These are phyloP conservation scores for Globisporangium cylindrosporum DNA, from an alignment of 352 stramenopile species.

Conservation along the genomic window DNA sequence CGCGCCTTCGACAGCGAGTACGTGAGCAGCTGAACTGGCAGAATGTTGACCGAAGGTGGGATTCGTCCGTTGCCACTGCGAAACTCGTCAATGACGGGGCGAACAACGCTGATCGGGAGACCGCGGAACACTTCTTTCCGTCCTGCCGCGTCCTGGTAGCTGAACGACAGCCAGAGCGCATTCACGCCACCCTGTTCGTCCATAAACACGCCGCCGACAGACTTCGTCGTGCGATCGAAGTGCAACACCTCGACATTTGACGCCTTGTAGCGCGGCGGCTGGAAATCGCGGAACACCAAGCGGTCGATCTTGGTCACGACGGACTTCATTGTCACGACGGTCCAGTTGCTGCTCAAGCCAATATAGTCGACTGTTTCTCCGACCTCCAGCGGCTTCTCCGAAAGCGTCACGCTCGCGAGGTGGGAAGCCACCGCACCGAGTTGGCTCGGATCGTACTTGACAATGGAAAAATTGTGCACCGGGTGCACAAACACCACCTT, in stretches of 20 bases:
- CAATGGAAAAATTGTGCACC: conserved; percentile 90
- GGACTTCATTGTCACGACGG: conserved; percentile 83
- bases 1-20: conserved; percentile 87
- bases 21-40: conserved; percentile 75
- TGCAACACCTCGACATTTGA: conserved; percentile 84
- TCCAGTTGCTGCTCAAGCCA: conserved; percentile 84
- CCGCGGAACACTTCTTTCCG: conserved; percentile 86
- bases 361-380: conserved; percentile 82
- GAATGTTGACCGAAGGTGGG: conserved; percentile 53
- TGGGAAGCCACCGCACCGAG: conserved; percentile 62
- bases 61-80: conserved; percentile 32
- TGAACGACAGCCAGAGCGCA: conserved; percentile 85
- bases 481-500: conserved; percentile 91
- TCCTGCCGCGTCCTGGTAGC: conserved; percentile 73
- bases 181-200: conserved; percentile 66
- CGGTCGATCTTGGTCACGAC: conserved; percentile 84
- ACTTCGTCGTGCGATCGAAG: conserved; percentile 88
- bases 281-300: conserved; percentile 78
- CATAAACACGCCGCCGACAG: conserved; percentile 84
- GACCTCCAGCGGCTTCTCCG: conserved; percentile 64
- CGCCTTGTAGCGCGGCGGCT: conserved; percentile 82
- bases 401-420: conserved; percentile 55
- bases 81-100: conserved; percentile 61
- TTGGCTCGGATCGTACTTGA: conserved; percentile 84
- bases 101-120: conserved; percentile 61